Base-by-base conservation (phyloP, 805 yeast genomes). In the Nakazawaea wickerhamii region DNA sequence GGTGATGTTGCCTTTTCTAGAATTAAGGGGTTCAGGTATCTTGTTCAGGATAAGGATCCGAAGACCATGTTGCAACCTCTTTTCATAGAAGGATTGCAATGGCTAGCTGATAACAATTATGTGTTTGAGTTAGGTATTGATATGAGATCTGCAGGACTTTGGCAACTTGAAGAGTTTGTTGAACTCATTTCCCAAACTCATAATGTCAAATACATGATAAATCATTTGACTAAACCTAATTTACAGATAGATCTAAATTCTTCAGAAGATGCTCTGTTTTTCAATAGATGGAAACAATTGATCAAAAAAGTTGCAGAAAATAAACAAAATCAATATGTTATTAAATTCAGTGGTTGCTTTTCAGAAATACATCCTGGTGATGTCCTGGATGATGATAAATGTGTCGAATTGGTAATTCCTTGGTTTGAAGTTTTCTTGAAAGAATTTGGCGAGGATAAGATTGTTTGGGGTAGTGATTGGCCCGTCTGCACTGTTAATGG, bases 401-500 rank as follows among this genome's bases (percentile, higher is more conserved):
- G 56, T 17, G 52, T 49, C 4, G 48, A 47, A 9, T 36, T 40
- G 5, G 40, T 63, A 1, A 50, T 41, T 22, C 72, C 71, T 3
- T 66, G 68, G 64, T 49, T 64, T 22, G 37, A 56, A 26, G 53
- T 55, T 3, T 54, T 59, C 31, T 47, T 53, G 18, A 58, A 58
- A 1, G 13, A 30, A n/a, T 64, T 56, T 56, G 71, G 68, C 30
- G 47, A 45, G 4, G 53, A 58, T 4, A 48, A 55, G 8, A 48
- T 65, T 9, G 55, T 69, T 10, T 69, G 65, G 64, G 74, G 71
- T 3, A 65, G 70, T 45, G 71, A 69, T 47, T 69, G 73, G 73
- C 75, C 75, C 3, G 69, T 69, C 5, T 63, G 67, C 38, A 57
- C 58, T 40, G 20, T 59, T 36, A 38, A 44, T 3, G 50, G 52